Conservation (phyloP, 192 early-diverging fungal genomes). For the Dissophora ornata region DNA sequence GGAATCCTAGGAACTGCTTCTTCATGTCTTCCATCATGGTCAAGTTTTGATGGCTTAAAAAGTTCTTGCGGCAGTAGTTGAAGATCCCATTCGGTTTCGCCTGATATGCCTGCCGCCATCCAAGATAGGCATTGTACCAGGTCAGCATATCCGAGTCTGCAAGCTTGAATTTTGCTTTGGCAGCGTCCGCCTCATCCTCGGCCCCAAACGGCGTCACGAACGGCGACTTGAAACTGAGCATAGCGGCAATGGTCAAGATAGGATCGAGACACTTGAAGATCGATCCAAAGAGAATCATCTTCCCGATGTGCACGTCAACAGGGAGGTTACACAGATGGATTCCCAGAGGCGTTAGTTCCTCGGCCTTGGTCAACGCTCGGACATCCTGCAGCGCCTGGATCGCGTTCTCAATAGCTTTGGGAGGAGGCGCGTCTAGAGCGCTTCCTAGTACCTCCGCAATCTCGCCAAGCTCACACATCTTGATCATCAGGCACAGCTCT, state of each 20-base stretch:
- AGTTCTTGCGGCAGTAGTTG: constrained; percentile 61
- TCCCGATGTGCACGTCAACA: constrained; percentile 82
- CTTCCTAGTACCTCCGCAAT: constrained; percentile 65
- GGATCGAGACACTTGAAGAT: constrained; percentile 82
- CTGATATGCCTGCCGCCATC: constrained; percentile 57
- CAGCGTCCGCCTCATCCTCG: constrained; percentile 62
- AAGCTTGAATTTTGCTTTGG: constrained; percentile 53
- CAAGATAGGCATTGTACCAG: constrained; percentile 63
- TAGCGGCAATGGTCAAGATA: constrained; percentile 76
- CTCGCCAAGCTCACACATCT: constrained; percentile 71
- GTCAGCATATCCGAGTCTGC: constrained; percentile 63
- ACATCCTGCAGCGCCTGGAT: constrained; percentile 67
- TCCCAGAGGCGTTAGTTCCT: constrained; percentile 80
- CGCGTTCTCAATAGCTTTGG: constrained; percentile 67
- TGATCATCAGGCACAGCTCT: constrained; percentile 82
- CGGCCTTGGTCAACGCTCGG: constrained; percentile 60
- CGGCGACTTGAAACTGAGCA: constrained; percentile 70
- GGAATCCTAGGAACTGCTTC: constrained; percentile 61
- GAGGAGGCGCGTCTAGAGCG: constrained; percentile 80
- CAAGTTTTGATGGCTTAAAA: constrained; percentile 63
- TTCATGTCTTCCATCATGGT: constrained; percentile 69
- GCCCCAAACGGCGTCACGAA: constrained; percentile 66
- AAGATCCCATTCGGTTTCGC: constrained; percentile 30
- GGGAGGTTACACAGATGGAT: constrained; percentile 76
- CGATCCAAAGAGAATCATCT: constrained; percentile 84